Base-by-base conservation (phyloP, 129 eudicot genomes). In the Chrysanthemum seticuspe region DNA sequence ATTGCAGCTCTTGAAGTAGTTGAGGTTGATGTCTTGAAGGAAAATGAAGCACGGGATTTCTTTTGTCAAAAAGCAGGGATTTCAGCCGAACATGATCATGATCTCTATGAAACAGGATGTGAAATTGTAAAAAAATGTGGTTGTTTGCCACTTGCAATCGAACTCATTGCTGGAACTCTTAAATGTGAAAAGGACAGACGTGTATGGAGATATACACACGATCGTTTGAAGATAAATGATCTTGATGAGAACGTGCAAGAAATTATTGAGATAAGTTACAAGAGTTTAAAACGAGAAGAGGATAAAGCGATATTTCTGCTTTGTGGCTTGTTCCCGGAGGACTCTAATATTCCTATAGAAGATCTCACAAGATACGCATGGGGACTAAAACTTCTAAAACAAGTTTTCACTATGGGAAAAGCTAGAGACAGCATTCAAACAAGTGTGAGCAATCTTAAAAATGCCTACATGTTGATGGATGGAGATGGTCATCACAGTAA, bases 111-210 rank as follows among this genome's bases (percentile, higher is more conserved):
- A 21, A 21, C 1, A 21, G 21, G 21, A 21, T 19, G 53, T 48
- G 53, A 48, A 7, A 48, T 48, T 48, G 53, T 48, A 0, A 48
- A 48, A 48, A 48, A 48, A 0, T 48, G 53, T 48, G 11, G 13
- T 48, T 1, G 53, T 48, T 48, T 48, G 13, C 53, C 53, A 0
- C 53, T 48, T 48, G 10, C 53, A 1, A 48, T 48, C 11, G 2
- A 48, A 4, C 53, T 48, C 53, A 48, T 48, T 48, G 53, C 53
- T 13, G 13, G 2, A 48, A 48, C 53, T 12, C 53, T 48, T 48
- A 48, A 48, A n/a, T n/a, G n/a, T 8, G 2, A 8, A 4, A 2
- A 0, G 13, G 2, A 48, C 1, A 1, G 2, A 2, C 0, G 0
- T 48, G 11, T 48, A 48, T 48, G 53, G 53, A 27, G 31, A 1